Base-by-base conservation (phyloP, 768 basidiomycete species). In the Chalciporus pseudorubinellus region DNA sequence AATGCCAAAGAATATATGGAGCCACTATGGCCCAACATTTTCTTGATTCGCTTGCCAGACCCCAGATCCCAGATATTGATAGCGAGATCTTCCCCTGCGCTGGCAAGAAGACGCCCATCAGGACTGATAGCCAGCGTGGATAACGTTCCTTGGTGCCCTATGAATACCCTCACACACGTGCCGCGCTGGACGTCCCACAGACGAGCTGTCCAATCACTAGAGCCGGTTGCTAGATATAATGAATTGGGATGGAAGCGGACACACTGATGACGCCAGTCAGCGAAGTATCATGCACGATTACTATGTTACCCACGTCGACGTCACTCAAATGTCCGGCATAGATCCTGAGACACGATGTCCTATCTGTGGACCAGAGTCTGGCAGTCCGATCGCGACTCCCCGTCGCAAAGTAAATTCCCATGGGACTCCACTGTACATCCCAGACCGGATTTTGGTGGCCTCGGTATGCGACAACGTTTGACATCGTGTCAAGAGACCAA, bases 161-260 rank as follows among this genome's bases (percentile, higher is more conserved):
- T 82, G 72, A 98, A 98, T 20, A 99, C 91, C 18, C 97, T 84
- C 2, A 98, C 85, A 69, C 93, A 97, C 6, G 85, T 79, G 6
- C 97, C 97, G 39, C 87, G 84, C 62, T 98, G 97, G n/a, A 95
- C 90, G 65, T 99, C 97, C 97, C 97, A 99, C 38, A 99, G 70
- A 42, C 97, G 84, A 51, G 94, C 92, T 9, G 95, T 97, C 81
- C 89, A 88, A 67, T 99, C 97, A 59, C 87, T 92, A 3, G 95
- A 98, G 13, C 94, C 97, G 0, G 97, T 98, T 6, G 94, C 95
- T 26, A 99, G 81, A 71, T 98, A 99, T 31, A 99, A 72, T 20
- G 95, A 97, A 66, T 99, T 99, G 0, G 97, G 95, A 69, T 99
- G 97, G 73, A 99, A 99, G 65, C 84, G 81, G 20, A 99, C 80